phyloP scores from a whole-genome alignment of 2,329 filamentous ascomycete species.

The Sporothrix humicola region DNA sequence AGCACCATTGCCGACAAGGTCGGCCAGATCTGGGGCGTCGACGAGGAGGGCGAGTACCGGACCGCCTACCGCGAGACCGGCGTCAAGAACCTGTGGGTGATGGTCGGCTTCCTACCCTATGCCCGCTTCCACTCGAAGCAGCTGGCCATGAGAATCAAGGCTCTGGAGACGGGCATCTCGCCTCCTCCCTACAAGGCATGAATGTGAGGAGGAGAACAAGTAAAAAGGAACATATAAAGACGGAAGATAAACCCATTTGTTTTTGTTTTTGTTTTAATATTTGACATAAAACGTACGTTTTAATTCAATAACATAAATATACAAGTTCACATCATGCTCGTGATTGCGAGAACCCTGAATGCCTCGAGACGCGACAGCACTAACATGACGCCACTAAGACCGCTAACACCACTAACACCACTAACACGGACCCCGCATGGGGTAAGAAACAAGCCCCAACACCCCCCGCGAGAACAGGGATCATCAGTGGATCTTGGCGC shows the following conservation, averaged over 20 bases:
- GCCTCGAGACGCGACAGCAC: background rate
- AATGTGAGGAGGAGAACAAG: background rate
- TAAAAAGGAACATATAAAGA: background rate
- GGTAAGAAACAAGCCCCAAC: background rate
- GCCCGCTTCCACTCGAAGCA: conserved; percentile 46
- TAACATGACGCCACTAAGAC: background rate
- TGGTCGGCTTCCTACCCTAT: conserved; percentile 47
- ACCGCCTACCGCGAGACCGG: conserved; percentile 45
- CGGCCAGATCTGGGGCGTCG: conserved; percentile 55
- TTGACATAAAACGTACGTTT: too few species aligned
- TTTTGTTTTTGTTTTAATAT: too few species aligned
- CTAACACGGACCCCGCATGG: background rate
- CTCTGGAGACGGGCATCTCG: conserved; percentile 37
- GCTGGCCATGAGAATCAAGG: conserved; percentile 46
- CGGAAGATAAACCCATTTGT: background rate
- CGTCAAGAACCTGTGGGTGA: conserved; percentile 47
- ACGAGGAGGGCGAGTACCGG: conserved; percentile 54
- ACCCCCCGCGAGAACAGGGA: background rate
- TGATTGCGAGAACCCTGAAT: too few species aligned
- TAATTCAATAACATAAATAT: too few species aligned
- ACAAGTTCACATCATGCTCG: too few species aligned
- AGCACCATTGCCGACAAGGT: conserved; percentile 55
- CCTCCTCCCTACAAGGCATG: conserved; percentile 35
- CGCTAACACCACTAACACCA: too few species aligned
- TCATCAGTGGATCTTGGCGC: background rate